Evolutionary conservation across 352 stramenopile genomes (phyloP), one percentile per base, ranked within the genome.

Genomic region (Pythium phragmiticola): DNA sequence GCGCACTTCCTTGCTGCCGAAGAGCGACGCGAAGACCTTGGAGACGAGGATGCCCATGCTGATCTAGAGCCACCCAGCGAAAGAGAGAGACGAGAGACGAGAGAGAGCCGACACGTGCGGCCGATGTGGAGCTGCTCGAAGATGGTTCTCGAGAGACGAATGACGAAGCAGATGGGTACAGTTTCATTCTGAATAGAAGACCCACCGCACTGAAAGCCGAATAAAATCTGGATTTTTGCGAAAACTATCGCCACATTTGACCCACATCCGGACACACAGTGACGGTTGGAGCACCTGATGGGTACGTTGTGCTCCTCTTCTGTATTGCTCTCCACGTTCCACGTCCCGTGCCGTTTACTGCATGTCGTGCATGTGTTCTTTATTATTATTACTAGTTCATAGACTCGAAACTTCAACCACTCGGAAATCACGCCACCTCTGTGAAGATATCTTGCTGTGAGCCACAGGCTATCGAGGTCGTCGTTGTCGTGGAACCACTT

Each of bases 1-100:
- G 66, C 98, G 90, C 39, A 99, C 95, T 78, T 99, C 98, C 76
- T 99, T 99, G 65, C 82, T 98, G 19, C 98, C 97, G 81, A 99
- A 99, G 39, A 99, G 87, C 64, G 82, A 92, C 60, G 97, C 92
- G 70, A 99, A 99, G 42, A 99, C 74, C 76, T 96, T 94, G 72
- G 87, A 98, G 69, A 99, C 92, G 65, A 99, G 78, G 61, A 99
- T 98, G 48, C 98, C 98, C 98, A 99, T 99, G 30, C 57, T 59
- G 30, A 21, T 46, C 30, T 3, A 23, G 17, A 30, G 19, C 1
- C 5, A 28, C 14, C 7, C 16, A 48, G 41, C 46, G 41, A 23
- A n/a, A 37, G 43, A 16, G 26, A 49, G 42, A 23, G 19, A 52
- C 26, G 26, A 49, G 42, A 23, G 19, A 52, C 26, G 48, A 34